Base-by-base conservation (phyloP, 345 rosid species). In the Lepidium sativum region DNA sequence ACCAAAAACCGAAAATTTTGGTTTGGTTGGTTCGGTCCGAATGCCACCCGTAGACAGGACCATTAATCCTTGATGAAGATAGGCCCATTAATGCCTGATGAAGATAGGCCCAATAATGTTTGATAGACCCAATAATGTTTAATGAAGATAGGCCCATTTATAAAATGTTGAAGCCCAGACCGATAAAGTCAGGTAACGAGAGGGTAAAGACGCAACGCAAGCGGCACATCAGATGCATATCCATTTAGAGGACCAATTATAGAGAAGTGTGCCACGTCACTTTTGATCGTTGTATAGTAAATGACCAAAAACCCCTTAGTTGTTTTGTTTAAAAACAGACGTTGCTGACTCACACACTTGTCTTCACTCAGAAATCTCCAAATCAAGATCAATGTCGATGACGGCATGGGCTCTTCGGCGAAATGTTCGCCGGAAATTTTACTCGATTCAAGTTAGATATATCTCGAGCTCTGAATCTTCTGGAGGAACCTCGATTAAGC, bases 381-480 rank as follows among this genome's bases (percentile, higher is more conserved):
- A 55, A 62, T 51, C 61, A 60, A 43, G 65, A 80, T 70, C 39
- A 18, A 86, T 84, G 91, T 80, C 88, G 64, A 69, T 68, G 62
- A 76, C 80, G 76, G 66, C 74, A 6, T 80, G 84, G 62, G 55
- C 83, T 37, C 56, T 86, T 69, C 86, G 84, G 13, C 85, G 94
- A 17, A 75, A 72, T 58, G 48, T 71, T 69, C 80, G 40, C 27
- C 70, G 55, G 58, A 53, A 57, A 31, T 52, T 56, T 3, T 73
- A 74, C 40, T 57, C 80, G 25, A 18, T 83, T 54, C 80, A 59
- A 10, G 9, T 63, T 0, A 63, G 86, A 18, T 64, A 52, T 55
- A 59, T 79, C 23, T 81, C 83, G 31, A 55, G 17, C 5, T 62
- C 80, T 6, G 42, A 65, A 7, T 66, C 67, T 38, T 42, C 47